Base-by-base conservation (phyloP, 1,139 yeast species). In the Yamadazyma siamensis region DNA sequence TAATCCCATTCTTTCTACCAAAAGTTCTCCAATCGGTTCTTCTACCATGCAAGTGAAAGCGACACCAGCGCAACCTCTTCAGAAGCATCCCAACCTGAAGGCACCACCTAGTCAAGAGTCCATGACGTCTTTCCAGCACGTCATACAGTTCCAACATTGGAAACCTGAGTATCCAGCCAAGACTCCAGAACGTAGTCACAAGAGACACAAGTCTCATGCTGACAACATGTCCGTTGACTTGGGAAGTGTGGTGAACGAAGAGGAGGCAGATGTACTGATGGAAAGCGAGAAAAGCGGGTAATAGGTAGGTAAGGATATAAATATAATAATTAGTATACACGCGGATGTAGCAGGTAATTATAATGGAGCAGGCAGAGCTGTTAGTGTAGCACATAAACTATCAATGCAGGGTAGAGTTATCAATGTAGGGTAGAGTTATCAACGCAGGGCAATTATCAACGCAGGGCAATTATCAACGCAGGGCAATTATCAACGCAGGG, bases 101-200 rank as follows among this genome's bases (percentile, higher is more conserved):
- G 58, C 54, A 17, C 68, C 63, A 2, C 71, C 73, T 14, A 56
- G 70, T 15, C 75, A 67, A 39, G 75, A 70, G 43, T 60, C 71
- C 23, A 69, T 70, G 72, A 63, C 74, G 6, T 64, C 72, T n/a
- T 65, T 66, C 37, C 76, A 71, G 47, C 76, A 71, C 39, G 57
- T 70, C 5, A 70, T 71, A 18, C 77, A 70, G 38, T 71, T 71
- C 42, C 76, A 71, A 36, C 77, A 71, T 38, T 71, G 76, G 76
- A 65, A 63, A 39, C 76, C 76, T 2, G 71, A 61, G 28, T 55
- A 49, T 9, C 60, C 62, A 2, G 36, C 35, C n/a, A 27, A 28
- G 18, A 27, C 30, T 11, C 28, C 29, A 10, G 40, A 35, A 13
- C 24, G 39, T 23, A 35, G 30, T 23, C 49, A 44, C 27, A 44